Evolutionary conservation across 306 rosid genomes (phyloP), one percentile per base, ranked within the genome.

Genomic region (Fagus sylvatica): DNA sequence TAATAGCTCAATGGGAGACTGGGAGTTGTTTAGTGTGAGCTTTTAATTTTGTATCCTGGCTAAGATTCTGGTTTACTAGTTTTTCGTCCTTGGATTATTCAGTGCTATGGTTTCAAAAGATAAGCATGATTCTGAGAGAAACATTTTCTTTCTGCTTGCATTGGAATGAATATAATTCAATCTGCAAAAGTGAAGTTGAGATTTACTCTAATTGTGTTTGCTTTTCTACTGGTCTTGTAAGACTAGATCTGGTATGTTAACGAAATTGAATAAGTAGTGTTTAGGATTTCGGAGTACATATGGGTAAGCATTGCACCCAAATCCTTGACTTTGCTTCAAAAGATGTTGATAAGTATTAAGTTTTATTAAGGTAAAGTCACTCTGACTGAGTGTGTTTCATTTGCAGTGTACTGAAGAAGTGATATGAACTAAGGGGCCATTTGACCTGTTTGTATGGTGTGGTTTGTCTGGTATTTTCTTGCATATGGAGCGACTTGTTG

Each of bases 351-450:
- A 15, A 36, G 43, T n/a, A n/a, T n/a, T n/a, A n/a, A n/a, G n/a
- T 37, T 34, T 11, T 39, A 11, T 34, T 22, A 1, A 34, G 56
- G 13, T 41, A 51, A 3, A 36, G n/a, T 68, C 55, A 56, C 71
- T 83, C 51, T 82, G 55, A 82, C 17, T 3, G 73, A 34, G 6
- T 73, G 54, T 16, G 19, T 62, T 55, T 73, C 67, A 66, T 79
- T 79, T 84, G 85, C 94, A 94, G 98, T 81, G 98, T 89, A 13
- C 88, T 94, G 84, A 93, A 91, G 96, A 94, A 94, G 85, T 94
- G 91, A 94, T 77, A 19, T 59, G 83, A 73, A 51, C 36, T 60
- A 46, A 53, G 69, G 54, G 78, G 75, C 30, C 41, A 40, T 77
- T 67, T 61, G 19, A 40, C 74, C 53, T 64, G 73, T 78, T 81